Base-by-base conservation (phyloP, 139 green algal species). In the Pedinophyceae sp. region DNA sequence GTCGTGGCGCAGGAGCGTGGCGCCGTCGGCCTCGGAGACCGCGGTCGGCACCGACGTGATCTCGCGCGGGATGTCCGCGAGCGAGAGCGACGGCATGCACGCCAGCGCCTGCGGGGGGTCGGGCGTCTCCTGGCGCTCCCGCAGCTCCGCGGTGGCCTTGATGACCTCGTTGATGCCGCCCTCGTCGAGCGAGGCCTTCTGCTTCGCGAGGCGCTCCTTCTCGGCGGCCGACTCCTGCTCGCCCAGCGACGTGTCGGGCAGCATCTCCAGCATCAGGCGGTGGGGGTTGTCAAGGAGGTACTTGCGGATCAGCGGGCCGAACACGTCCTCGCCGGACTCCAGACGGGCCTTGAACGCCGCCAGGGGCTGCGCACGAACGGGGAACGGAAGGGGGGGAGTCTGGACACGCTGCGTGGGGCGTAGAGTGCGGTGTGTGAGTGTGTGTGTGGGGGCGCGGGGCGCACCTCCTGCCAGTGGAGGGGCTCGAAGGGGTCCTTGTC, bases 231-330 rank as follows among this genome's bases (percentile, higher is more conserved):
- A 88, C 22, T 77, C 61, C 62, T 78, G 56, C 2, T 72, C 50
- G 6, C 57, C 73, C 61, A 86, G 69, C 52, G 64, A 22, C 3
- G 47, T 24, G 52, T 93, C 84, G 4, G 82, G 81, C 60, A 82
- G 71, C 68, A 95, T 68, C 52, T 86, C 66, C 19, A 96, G 71
- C 0, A 75, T 86, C 40, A 95, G 83, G 27, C 75, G 51, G 79
- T 97, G 88, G 5, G 54, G 59, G 78, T 97, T 97, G 57, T 84
- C 65, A 27, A 97, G 73, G 49, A 97, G 64, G 72, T 86, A 93
- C 60, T 81, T 78, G 6, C 64, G 50, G 51, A 98, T 89, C 13
- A 97, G 69, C 20, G 84, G 83, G 4, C 78, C 74, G 65, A 97
- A 98, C 40, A 98, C 83, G 58, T 92, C 84, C 57, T 88, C 66